Percentiles rank a stretch among this genome's conserved stretches.
phyloP scores from a whole-genome alignment of 1,284 basidiomycete species.

The Kalmanozyma brasiliensis region DNA sequence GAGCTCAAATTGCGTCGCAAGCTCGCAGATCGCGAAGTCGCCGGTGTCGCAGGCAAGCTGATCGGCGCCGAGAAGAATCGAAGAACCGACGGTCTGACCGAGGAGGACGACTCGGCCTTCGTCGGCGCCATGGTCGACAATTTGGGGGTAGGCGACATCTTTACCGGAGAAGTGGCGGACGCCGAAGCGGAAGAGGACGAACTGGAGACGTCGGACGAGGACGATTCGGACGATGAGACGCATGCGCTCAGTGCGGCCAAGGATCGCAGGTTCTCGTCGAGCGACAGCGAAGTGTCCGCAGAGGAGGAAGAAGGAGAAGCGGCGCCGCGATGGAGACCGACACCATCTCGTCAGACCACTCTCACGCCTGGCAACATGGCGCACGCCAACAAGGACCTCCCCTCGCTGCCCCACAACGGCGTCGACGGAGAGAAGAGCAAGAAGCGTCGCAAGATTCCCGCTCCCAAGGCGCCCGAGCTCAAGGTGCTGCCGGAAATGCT shows the following conservation, averaged over 20 bases:
- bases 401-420: conserved; percentile 25
- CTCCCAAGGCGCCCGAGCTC: conserved; percentile 80
- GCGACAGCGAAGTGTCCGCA: conserved; percentile 34
- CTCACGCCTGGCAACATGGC: conserved; percentile 26
- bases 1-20: conserved; percentile 62
- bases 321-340: conserved; percentile 37
- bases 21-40: conserved; percentile 56
- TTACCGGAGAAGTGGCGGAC: conserved; percentile 60
- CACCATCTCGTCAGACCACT: conserved; percentile 36
- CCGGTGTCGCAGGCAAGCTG: conserved; percentile 49
- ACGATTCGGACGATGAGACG: conserved; percentile 69
- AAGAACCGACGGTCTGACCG: conserved; percentile 39
- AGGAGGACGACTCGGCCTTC: conserved; percentile 59
- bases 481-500: conserved; percentile 71
- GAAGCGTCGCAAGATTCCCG: conserved; percentile 70
- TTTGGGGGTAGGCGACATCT: conserved; percentile 63
- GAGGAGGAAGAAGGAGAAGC: conserved; percentile 24
- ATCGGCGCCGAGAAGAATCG: conserved; percentile 36
- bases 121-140: conserved; percentile 62
- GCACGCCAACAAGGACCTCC: conserved; percentile 50
- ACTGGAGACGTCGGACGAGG: conserved; percentile 51
- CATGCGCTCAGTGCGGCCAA: conserved; percentile 27
- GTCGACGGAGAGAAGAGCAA: conserved; percentile 37
- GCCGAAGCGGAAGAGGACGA: conserved; percentile 64
- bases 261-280: conserved; percentile 9